Evolutionary conservation across 106 monocot species (phyloP), one percentile per base, ranked within the genome.

Genomic region (Dioscorea zingiberensis): DNA sequence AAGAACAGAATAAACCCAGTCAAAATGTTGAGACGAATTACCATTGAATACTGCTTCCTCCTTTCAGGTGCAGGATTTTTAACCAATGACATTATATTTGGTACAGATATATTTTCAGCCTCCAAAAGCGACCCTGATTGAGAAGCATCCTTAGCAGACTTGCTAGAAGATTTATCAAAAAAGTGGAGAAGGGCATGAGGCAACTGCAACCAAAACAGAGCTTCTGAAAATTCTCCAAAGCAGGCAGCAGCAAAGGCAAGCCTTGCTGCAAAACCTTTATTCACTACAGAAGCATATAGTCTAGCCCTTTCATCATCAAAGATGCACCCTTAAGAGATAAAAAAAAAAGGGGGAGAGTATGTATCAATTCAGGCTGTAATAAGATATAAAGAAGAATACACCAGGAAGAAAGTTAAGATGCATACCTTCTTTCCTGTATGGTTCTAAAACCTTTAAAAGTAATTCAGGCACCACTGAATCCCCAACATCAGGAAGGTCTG

Each of bases 241-340:
- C 87, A 78, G 24, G 93, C 88, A 71, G 98, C 98, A 78, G 93
- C 83, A 89, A 98, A 93, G 48, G 98, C 93, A 76, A 77, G 80
- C 67, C 98, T 80, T 71, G 79, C 86, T 76, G 84, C 77, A 64
- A 67, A 67, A 68, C 98, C 93, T 66, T 84, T 84, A 30, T 89
- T 76, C 24, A 72, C 84, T 69, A 93, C 29, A 61, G 83, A 84
- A 54, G 86, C 79, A 87, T 98, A 98, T 66, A 79, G 27, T 62
- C 65, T 80, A 47, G 61, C 62, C 72, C 84, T 75, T 73, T 89
- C 93, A 81, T 86, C 80, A 58, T 98, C 98, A 76, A 98, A 83
- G 64, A 98, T 74, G 71, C 77, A 89, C 6, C 87, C 94, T 95
- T 74, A 51, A 26, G n/a, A n/a, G n/a, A n/a, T n/a, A 69, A 44